phyloP scores from a whole-genome alignment of 1,139 yeast species.

The Pichia sp. region DNA sequence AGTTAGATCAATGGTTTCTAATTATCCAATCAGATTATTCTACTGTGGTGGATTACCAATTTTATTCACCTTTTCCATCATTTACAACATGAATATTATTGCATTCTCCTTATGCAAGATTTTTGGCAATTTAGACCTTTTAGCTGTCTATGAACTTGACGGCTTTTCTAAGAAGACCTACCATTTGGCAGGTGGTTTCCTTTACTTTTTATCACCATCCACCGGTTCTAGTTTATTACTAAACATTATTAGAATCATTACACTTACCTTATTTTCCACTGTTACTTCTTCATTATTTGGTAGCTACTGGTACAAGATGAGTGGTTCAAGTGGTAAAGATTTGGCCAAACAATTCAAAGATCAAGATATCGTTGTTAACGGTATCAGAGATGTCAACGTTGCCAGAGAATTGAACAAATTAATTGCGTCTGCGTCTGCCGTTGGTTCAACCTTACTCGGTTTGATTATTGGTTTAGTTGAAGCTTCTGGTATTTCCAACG shows the following conservation, averaged over 20 bases:
- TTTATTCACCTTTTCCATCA: slow-evolving; percentile 55
- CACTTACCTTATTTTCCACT: slow-evolving; percentile 41
- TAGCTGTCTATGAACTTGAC: slow-evolving; percentile 33
- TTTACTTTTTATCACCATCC: slow-evolving; percentile 51
- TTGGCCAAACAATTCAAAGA: slow-evolving; percentile 78
- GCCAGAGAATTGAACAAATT: slow-evolving; percentile 69
- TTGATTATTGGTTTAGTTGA: slow-evolving; percentile 53
- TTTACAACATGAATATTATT: slow-evolving; percentile 50
- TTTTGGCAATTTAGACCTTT: slow-evolving; percentile 25
- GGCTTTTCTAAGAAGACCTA: slow-evolving; percentile 29
- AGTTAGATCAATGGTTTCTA: slow-evolving; percentile 73
- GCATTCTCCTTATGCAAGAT: slow-evolving; percentile 41
- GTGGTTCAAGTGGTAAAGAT: slow-evolving; percentile 84
- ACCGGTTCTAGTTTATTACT: slow-evolving; percentile 33
- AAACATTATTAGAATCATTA: slow-evolving; percentile 41
- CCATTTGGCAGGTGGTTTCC: slow-evolving; percentile 42
- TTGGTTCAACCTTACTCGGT: slow-evolving; percentile 68
- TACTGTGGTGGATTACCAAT: slow-evolving; percentile 82
- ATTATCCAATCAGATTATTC: slow-evolving; percentile 74
- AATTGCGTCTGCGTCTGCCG: slow-evolving; percentile 73
- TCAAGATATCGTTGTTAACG: slow-evolving; percentile 77
- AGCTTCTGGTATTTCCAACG: slow-evolving; percentile 55
- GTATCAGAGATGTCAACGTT: slow-evolving; percentile 74
- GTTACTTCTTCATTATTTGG: slow-evolving; percentile 58
- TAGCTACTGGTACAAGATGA: slow-evolving; percentile 59